Evolutionary conservation across 345 rosid species (phyloP), one percentile per base, ranked within the genome.

Genomic region (Dimocarpus longan): DNA sequence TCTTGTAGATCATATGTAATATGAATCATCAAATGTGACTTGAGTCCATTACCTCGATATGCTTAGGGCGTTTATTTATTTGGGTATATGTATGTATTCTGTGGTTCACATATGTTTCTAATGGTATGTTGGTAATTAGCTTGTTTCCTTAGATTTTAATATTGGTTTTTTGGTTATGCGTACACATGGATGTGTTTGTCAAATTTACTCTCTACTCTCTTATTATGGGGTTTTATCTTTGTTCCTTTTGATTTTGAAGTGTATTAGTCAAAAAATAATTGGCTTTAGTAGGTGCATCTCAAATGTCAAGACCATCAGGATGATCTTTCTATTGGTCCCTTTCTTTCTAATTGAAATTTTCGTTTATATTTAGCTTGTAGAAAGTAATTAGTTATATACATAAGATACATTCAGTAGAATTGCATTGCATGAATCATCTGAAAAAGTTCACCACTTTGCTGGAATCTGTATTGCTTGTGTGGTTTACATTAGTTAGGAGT

Each of bases 341-440:
- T 32, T 71, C 60, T 26, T 48, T 50, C 28, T 13, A 71, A 54
- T 32, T 28, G 13, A 43, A 32, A 71, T 15, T 19, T 28, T 52
- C 4, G 12, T 37, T 42, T 63, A 63, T 78, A 46, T 59, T 57
- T 59, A 46, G 60, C 63, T 65, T 71, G 50, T 64, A 54, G 28
- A 22, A 32, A 28, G 6, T 64, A 39, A 65, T 79, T 50, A n/a
- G 59, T 66, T 46, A 44, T 67, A 2, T 32, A 32, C 37, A 32
- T 32, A 32, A 32, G 37, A 32, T 32, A 32, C 37, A 32, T 3
- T 32, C 37, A 32, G 37, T 3, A 32, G 37, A 32, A 32, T 32
- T 32, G 37, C 37, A 32, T 32, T 32, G 37, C 37, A 32, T 32
- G 37, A 32, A 32, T 32, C 37, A 1, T 32, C 37, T 32, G 37